A percentile compares a stretch with the other conserved stretches of the same genome.
Conservation (phyloP, 805 yeast genomes). For the Wickerhamiella galacta region DNA sequence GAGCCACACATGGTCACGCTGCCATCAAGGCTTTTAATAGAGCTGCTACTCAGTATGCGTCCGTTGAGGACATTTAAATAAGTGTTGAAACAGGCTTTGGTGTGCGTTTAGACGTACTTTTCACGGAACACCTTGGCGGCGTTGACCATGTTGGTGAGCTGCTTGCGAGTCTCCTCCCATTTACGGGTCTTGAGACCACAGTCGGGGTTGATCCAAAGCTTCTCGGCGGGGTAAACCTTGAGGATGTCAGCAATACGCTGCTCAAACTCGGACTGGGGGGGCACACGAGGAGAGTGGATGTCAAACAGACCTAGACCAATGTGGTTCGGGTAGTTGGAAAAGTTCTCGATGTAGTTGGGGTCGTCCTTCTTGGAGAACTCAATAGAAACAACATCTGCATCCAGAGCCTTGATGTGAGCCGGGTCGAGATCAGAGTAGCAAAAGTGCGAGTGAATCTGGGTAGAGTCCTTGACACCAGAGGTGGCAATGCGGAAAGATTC, state of each 20-base stretch:
- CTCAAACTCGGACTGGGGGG: conserved; percentile 92
- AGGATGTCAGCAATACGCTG: conserved; percentile 85
- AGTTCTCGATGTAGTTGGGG: conserved; percentile 94
- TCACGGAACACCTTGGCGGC: conserved; percentile 94
- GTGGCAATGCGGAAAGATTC: conserved; percentile 99
- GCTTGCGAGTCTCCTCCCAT: conserved; percentile 92
- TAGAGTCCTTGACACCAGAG: conserved; percentile 85
- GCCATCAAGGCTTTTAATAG: too few species aligned
- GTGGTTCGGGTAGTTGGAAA: conserved; percentile 97
- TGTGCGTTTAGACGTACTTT: conserved; percentile 25
- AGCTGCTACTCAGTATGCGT: neutral
- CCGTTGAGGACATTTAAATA: conserved; percentile 3
- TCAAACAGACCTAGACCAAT: conserved; percentile 98
- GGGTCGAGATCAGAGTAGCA: conserved; percentile 99
- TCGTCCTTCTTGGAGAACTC: conserved; percentile 99
- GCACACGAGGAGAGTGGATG: conserved; percentile 99
- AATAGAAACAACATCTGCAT: conserved; percentile 97
- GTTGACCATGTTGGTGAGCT: conserved; percentile 95
- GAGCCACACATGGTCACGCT: too few species aligned
- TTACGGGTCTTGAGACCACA: conserved; percentile 99
- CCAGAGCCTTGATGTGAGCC: conserved; percentile 97
- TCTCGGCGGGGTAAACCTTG: conserved; percentile 93
- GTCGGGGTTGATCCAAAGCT: conserved; percentile 99
- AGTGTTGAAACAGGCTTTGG: conserved; percentile 1
- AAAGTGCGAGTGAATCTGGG: conserved; percentile 99